A percentile compares a stretch with the other conserved stretches of the same genome.
phyloP scores from a whole-genome alignment of 208 protist genomes.

The Trypanosomatidae sp. region DNA sequence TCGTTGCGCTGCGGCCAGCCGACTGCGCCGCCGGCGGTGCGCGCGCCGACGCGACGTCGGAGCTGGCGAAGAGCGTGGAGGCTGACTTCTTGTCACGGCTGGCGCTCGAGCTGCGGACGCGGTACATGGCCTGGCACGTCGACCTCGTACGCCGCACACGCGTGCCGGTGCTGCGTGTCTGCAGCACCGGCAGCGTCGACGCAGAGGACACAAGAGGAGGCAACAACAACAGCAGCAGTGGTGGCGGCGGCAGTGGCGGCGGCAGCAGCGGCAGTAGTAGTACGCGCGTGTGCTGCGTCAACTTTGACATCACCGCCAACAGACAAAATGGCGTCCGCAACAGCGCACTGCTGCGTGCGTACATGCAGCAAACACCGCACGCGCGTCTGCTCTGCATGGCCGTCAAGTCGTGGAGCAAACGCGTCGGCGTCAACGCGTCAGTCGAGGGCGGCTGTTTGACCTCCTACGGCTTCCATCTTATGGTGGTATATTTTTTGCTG shows the following conservation, averaged over 20 bases:
- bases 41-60: slow-evolving; percentile 34
- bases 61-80: slow-evolving; percentile 56
- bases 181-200: neutral
- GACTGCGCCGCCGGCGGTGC: slow-evolving; percentile 28
- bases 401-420: slow-evolving; percentile 83
- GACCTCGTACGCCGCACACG: slow-evolving; percentile 69
- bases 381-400: slow-evolving; percentile 61
- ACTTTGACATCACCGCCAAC: slow-evolving; percentile 72
- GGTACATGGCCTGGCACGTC: slow-evolving; percentile 29
- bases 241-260: too few relatives aligned
- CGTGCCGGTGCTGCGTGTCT: slow-evolving; percentile 76
- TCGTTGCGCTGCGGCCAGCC: slow-evolving; percentile 35
- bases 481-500: slow-evolving; percentile 77
- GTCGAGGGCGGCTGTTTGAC: slow-evolving; percentile 63
- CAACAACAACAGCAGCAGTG: neutral
- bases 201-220: slow-evolving; percentile 3
- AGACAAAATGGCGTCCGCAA: slow-evolving; percentile 82
- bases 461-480: slow-evolving; percentile 81
- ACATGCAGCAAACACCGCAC: slow-evolving; percentile 48
- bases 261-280: neutral
- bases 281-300: too few relatives aligned
- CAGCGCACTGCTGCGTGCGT: slow-evolving; percentile 55
- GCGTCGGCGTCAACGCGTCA: slow-evolving; percentile 46
- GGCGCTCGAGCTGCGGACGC: slow-evolving; percentile 8
- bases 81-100: slow-evolving; percentile 32